These are phyloP conservation scores for Trifolium pratense DNA, from an alignment of 306 rosid genomes.

Conservation along the genomic window DNA sequence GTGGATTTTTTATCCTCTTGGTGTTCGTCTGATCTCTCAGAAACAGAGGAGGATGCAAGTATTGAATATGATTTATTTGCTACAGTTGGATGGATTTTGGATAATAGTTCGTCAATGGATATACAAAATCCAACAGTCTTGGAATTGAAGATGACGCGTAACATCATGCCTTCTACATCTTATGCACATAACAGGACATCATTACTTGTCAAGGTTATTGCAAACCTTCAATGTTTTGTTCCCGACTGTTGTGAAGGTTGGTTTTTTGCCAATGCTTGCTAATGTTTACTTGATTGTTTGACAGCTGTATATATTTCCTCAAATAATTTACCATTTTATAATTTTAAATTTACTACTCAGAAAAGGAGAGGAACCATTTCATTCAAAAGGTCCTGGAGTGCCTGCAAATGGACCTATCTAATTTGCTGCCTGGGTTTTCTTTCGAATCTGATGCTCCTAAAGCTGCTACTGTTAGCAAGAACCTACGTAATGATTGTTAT, in stretches of 20 bases:
- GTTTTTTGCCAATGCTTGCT: constrained; percentile 43
- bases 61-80: constrained; percentile 85
- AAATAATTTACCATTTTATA: constrained; percentile 36
- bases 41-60: constrained; percentile 79
- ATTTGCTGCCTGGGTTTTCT: constrained; percentile 71
- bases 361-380: constrained; percentile 88
- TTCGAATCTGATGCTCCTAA: constrained; percentile 63
- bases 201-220: constrained; percentile 88
- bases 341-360: constrained; percentile 60
- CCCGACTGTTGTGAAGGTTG: constrained; percentile 93
- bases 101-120: constrained; percentile 54
- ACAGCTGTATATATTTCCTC: constrained; percentile 33
- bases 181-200: constrained; percentile 93
- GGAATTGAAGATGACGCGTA: constrained; percentile 59
- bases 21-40: constrained; percentile 87
- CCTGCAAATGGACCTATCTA: constrained; percentile 72
- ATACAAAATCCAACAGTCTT: constrained; percentile 48
- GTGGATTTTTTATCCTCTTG: constrained; percentile 85
- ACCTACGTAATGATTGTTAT: constrained; percentile 68
- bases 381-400: constrained; percentile 82
- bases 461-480: constrained; percentile 71
- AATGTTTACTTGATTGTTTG: constrained; percentile 30
- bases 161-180: constrained; percentile 66
- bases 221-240: constrained; percentile 96
- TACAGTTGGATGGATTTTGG: constrained; percentile 92